Conservation (phyloP, 305 asterid species). For the Fraxinus albicans region DNA sequence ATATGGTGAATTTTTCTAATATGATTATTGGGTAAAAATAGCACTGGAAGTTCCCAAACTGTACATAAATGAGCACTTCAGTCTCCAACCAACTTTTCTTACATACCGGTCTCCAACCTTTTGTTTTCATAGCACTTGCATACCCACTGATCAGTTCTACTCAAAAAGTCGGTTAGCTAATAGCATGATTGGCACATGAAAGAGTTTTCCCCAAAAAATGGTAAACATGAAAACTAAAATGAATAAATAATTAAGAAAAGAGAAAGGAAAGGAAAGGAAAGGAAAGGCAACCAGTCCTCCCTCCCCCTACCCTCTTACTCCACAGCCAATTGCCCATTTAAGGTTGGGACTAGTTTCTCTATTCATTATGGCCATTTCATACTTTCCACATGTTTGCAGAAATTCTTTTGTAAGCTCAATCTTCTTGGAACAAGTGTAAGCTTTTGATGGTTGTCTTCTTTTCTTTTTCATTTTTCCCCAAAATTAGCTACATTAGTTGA, state of each 20-base stretch:
- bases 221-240: not conserved
- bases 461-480: not conserved
- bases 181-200: not conserved
- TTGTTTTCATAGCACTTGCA: not conserved
- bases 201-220: not conserved
- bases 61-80: not conserved
- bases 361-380: not conserved
- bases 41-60: not conserved
- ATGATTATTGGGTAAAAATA: not conserved
- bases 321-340: not conserved
- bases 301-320: not conserved
- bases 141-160: not conserved
- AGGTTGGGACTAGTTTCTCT: not conserved
- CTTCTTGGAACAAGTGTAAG: not conserved
- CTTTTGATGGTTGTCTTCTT: not conserved
- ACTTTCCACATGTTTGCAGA: not conserved
- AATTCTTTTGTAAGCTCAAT: not conserved
- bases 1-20: not conserved
- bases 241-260: not conserved
- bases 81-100: not conserved
- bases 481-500: not conserved
- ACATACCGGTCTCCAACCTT: not conserved
- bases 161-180: not conserved
- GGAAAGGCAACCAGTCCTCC: not conserved
- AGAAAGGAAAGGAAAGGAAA: not conserved